Conservation (phyloP, 2,329 filamentous ascomycete genomes). For the Cryphonectria naterciae region DNA sequence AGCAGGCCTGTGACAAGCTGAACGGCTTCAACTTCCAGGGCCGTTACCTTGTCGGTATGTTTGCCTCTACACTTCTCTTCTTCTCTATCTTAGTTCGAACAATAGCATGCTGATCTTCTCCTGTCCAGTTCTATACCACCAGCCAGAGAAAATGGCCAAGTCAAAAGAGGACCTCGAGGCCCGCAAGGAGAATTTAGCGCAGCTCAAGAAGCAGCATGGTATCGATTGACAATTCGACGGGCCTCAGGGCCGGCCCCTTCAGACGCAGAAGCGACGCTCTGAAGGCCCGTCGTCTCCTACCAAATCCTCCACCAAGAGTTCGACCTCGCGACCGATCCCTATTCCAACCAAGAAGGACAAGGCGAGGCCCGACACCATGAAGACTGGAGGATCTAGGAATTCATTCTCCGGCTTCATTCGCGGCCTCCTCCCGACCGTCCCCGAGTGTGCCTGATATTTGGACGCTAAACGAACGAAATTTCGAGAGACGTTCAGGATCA, state of each 20-base stretch:
- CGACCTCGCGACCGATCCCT: conserved; percentile 28
- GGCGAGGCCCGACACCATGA: conserved; percentile 32
- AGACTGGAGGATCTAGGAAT: conserved; percentile 43
- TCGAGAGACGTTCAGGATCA: conserved; percentile 18
- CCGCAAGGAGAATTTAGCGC: conserved; percentile 95
- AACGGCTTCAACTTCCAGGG: conserved; percentile 99
- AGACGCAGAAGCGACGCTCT: conserved; percentile 54
- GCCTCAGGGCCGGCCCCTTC: conserved; percentile 59
- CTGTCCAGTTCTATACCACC: conserved; percentile 62
- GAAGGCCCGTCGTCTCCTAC: conserved; percentile 63
- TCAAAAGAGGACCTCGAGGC: conserved; percentile 93
- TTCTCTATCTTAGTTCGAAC: not conserved
- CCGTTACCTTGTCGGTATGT: conserved; percentile 95
- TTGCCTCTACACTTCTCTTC: conserved; percentile 35
- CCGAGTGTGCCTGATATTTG: conserved; percentile 37
- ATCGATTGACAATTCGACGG: conserved; percentile 93
- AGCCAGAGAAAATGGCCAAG: conserved; percentile 71
- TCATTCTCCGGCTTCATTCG: conserved; percentile 43
- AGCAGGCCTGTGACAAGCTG: conserved; percentile 98
- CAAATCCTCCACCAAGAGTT: conserved; percentile 43
- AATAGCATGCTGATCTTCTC: conserved; percentile 20
- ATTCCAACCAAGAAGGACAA: conserved; percentile 26
- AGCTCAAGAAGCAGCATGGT: conserved; percentile 95
- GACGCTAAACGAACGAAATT: conserved; percentile 27
- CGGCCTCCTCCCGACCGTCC: conserved; percentile 43